These are phyloP conservation scores for Sporothrix pallida DNA, from an alignment of 2,329 filamentous ascomycete genomes.

Conservation along the genomic window DNA sequence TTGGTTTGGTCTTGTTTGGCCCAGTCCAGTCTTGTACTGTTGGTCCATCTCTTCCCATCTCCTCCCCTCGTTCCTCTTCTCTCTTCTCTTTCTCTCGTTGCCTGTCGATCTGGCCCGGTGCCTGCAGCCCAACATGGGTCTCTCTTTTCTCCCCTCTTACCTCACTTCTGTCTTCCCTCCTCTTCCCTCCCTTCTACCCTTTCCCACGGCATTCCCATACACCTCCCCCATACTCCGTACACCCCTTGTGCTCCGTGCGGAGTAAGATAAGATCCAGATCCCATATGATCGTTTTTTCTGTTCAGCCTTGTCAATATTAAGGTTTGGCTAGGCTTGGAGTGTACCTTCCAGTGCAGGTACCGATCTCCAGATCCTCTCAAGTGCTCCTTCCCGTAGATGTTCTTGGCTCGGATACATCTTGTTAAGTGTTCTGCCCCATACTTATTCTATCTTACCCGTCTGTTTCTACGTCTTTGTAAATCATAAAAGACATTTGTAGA, in stretches of 20 bases:
- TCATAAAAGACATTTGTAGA: no score
- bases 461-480: no score
- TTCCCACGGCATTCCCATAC: background rate
- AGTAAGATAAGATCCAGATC: slow-evolving; percentile 21
- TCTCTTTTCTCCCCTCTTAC: background rate
- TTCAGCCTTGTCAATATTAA: slow-evolving; percentile 25
- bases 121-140: slow-evolving; percentile 22
- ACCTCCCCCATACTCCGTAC: background rate
- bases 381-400: background rate
- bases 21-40: background rate
- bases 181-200: background rate
- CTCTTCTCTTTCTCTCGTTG: background rate
- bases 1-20: background rate
- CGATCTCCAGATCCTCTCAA: background rate
- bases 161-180: background rate
- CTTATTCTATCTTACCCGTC: no score
- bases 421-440: no score
- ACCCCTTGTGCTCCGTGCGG: slow-evolving; percentile 11
- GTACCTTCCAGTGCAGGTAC: background rate
- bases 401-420: background rate
- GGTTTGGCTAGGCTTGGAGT: background rate
- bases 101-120: slow-evolving; percentile 17
- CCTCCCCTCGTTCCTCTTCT: no score
- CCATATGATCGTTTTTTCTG: slow-evolving; percentile 8
- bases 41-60: no score